A percentile compares a stretch with the other conserved stretches of the same genome.
Evolutionary conservation across 2,329 filamentous ascomycete species (phyloP).

Genomic region (Aureobasidium sp.): DNA sequence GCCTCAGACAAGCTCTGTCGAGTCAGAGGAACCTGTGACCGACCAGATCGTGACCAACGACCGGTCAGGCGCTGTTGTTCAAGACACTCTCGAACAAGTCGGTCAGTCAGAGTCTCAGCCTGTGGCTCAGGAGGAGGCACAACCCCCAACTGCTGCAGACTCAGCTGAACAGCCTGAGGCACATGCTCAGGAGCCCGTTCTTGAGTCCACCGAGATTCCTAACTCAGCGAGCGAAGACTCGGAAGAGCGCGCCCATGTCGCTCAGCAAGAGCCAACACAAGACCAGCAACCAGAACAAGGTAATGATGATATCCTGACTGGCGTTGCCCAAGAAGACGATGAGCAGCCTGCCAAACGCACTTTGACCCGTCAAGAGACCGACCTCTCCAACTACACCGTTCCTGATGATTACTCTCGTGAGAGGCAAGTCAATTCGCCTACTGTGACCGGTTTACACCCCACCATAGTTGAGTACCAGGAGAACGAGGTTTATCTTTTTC

Average conservation of each 20-base stretch:
- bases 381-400: constrained; percentile 12
- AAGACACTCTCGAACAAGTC: too few relatives aligned
- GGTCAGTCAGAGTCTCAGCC: not conserved
- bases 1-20: not conserved
- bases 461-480: constrained; percentile 51
- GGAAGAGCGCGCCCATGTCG: not conserved
- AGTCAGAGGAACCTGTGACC: not conserved
- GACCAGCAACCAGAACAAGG: constrained; percentile 2
- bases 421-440: constrained; percentile 26
- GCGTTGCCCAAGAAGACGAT: not conserved
- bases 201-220: not conserved
- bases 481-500: constrained; percentile 52
- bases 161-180: not conserved
- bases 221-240: not conserved
- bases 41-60: not conserved
- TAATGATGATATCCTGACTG: not conserved
- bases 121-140: not conserved
- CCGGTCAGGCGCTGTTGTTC: too few relatives aligned
- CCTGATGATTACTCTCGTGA: constrained; percentile 19
- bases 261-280: not conserved
- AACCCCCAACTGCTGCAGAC: not conserved
- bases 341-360: not conserved
- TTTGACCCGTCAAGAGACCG: not conserved
- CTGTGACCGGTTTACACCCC: constrained; percentile 36
- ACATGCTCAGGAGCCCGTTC: not conserved